Conservation (phyloP, 805 yeast species). For the Lachancea meyersii region DNA sequence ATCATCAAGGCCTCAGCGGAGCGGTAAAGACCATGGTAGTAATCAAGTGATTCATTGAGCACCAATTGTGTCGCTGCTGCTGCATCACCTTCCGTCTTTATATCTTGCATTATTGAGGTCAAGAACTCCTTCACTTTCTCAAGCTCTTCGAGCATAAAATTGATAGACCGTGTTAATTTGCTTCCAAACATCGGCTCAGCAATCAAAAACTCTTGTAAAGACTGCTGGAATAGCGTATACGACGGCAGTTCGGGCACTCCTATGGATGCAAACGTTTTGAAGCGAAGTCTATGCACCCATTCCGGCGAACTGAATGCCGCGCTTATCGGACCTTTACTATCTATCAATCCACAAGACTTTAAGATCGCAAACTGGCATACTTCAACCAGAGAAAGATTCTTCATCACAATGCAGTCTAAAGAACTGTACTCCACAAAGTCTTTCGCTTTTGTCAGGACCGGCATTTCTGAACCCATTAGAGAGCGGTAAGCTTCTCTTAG, state of each 20-base stretch:
- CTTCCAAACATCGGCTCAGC: conserved; percentile 16
- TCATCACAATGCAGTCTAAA: conserved; percentile 21
- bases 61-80: conserved; percentile 27
- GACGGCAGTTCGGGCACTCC: conserved; percentile 68
- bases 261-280: conserved; percentile 74
- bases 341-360: conserved; percentile 22
- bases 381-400: conserved; percentile 32
- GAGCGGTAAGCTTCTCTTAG: conserved; percentile 33
- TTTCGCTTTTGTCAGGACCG: conserved; percentile 30
- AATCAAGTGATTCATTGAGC: conserved; percentile 26
- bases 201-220: conserved; percentile 19
- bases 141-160: conserved; percentile 18
- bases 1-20: conserved; percentile 13
- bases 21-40: conserved; percentile 25
- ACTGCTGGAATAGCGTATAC: conserved; percentile 29
- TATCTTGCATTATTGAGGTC: conserved; percentile 15
- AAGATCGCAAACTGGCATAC: conserved; percentile 30
- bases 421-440: conserved; percentile 23
- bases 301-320: conserved; percentile 27
- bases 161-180: conserved; percentile 15
- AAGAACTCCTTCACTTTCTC: conserved; percentile 13
- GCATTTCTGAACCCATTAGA: conserved; percentile 33
- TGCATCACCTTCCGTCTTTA: conserved; percentile 18
- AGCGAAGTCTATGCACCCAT: conserved; percentile 47
- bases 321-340: conserved; percentile 20